These are phyloP conservation scores for California macrophylla DNA, from an alignment of 441 rosid genomes.

Conservation along the genomic window DNA sequence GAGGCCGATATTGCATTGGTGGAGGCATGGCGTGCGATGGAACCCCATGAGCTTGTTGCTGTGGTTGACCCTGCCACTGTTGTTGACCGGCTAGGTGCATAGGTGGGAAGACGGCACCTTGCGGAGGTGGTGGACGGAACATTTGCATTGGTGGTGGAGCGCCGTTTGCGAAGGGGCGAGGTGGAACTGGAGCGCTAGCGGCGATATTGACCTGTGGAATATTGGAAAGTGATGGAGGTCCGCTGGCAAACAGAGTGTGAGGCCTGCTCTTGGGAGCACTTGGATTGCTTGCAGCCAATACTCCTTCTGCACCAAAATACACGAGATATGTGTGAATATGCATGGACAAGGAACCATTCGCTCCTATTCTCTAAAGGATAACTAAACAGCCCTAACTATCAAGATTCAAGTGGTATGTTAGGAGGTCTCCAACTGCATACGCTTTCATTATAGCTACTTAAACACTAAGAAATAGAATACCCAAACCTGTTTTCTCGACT, in stretches of 20 bases:
- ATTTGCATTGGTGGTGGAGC: slow-evolving; percentile 40
- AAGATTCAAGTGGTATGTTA: no score
- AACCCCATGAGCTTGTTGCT: slow-evolving; percentile 39
- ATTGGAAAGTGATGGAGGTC: slow-evolving; percentile 59
- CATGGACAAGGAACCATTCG: no score
- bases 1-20: slow-evolving; percentile 53
- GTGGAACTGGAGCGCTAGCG: slow-evolving; percentile 40
- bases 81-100: slow-evolving; percentile 40
- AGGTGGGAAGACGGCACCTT: slow-evolving; percentile 30
- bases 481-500: no score
- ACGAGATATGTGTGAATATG: no score
- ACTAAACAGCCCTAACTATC: no score
- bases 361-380: no score
- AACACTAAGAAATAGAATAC: no score
- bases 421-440: no score
- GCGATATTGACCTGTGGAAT: slow-evolving; percentile 52
- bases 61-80: slow-evolving; percentile 62
- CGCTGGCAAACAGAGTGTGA: slow-evolving; percentile 80
- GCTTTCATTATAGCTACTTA: no score
- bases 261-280: slow-evolving; percentile 75
- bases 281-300: slow-evolving; percentile 91
- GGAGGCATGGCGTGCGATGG: slow-evolving; percentile 41
- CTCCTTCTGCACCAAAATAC: slow-evolving; percentile 55
- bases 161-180: slow-evolving; percentile 56
- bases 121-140: slow-evolving; percentile 64